phyloP scores from a whole-genome alignment of 306 rosid genomes.

The Prunus davidiana region DNA sequence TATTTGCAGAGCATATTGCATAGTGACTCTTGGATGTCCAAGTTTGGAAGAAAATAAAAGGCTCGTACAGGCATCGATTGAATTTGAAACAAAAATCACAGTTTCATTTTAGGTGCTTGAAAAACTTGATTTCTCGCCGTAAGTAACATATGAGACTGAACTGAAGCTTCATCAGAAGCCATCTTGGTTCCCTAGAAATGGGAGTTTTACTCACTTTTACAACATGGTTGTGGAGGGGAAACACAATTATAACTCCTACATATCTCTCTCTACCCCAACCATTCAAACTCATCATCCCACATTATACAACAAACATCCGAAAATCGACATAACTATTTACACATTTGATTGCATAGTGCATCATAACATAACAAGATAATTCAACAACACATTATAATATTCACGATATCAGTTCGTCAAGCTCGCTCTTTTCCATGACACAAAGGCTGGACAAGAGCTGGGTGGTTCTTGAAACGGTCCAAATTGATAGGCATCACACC shows the following conservation, averaged over 20 bases:
- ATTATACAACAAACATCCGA: not conserved
- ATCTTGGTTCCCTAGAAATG: not conserved
- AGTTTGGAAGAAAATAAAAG: no score
- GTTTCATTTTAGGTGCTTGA: not conserved
- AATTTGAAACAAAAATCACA: not conserved
- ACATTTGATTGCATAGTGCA: not conserved
- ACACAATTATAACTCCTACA: not conserved
- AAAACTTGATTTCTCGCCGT: not conserved
- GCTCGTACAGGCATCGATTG: no score
- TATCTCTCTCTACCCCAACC: not conserved
- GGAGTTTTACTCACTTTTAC: not conserved
- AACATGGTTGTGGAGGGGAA: constrained; percentile 1
- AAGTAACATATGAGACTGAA: not conserved
- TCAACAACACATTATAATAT: not conserved
- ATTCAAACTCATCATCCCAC: not conserved
- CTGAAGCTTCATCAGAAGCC: not conserved
- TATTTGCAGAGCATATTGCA: no score
- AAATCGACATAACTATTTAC: not conserved
- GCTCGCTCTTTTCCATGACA: constrained; percentile 15
- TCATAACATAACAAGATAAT: not conserved
- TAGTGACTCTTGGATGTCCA: no score
- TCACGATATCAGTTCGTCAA: not conserved
- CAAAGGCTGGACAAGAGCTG: constrained; percentile 15
- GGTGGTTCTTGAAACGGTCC: constrained; percentile 31
- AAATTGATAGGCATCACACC: constrained; percentile 15